Base-by-base conservation (phyloP, 75 land plant genomes). In the Pinus tabuliformis region DNA sequence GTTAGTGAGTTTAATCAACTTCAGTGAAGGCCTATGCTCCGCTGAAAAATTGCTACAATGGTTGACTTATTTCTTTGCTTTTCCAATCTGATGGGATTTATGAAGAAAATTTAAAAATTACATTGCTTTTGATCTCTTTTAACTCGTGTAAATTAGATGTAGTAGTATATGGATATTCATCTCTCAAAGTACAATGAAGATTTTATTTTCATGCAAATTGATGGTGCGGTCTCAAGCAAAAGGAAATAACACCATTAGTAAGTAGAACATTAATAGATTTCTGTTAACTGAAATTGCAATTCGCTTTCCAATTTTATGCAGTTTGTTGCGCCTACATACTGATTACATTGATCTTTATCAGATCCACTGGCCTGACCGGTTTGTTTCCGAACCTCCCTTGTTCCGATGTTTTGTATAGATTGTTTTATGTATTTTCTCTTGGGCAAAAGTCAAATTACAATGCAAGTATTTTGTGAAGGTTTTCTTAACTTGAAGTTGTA, bases 331-430 rank as follows among this genome's bases (percentile, higher is more conserved):
- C 56, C 28, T 92, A 65, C 64, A 73, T 66, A 87, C 89, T 49
- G 93, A 95, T 71, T 91, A 91, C 83, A 93, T 95, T 83, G 98
- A 95, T 83, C 88, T 95, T 42, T 93, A 95, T 81, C 98, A 95
- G 78, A 84, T 95, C n/a, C 98, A 95, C 82, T 95, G 98, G 98
- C 98, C 98, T 79, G 98, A 93, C 75, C 89, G 98, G 98, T 94
- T 71, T 63, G 83, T 83, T 82, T 68, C 37, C 30, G 20, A 22
- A 26, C 9, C 42, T 68, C 24, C 22, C 54, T 42, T 68, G n/a
- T 68, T 42, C 20, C 74, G 30, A 60, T 75, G 56, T 60, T n/a
- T 57, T 16, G 17, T 4, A 16, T 16, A 6, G 21, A 11, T 54
- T 22, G 18, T 37, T 42, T 33, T 71, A 77, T 77, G 14, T 6